A percentile compares a stretch with the other conserved stretches of the same genome.
Evolutionary conservation across 805 yeast species (phyloP).

Genomic region (Millerozyma miso): DNA sequence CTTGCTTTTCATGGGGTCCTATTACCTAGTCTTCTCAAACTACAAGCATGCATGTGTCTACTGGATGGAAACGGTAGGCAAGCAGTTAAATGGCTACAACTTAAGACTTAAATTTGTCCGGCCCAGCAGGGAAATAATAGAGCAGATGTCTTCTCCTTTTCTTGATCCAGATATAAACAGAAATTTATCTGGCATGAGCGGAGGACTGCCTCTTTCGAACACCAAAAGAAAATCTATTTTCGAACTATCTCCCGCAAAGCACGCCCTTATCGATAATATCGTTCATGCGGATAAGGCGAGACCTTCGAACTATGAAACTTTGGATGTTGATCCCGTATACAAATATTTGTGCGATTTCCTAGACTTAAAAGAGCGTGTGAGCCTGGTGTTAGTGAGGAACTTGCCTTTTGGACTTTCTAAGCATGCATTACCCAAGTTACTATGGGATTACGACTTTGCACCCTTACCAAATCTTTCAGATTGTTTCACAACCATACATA

Average conservation of each 20-base stretch:
- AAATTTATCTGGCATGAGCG: neutral
- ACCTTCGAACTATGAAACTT: constrained; percentile 1
- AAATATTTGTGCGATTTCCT: constrained; percentile 12
- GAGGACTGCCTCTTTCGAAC: neutral
- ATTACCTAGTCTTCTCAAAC: constrained; percentile 50
- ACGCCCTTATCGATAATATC: constrained; percentile 2
- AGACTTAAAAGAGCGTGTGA: constrained; percentile 16
- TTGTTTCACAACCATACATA: constrained; percentile 19
- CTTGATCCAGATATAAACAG: constrained; percentile 10
- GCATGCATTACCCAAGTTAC: constrained; percentile 30
- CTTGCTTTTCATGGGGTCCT: constrained; percentile 43
- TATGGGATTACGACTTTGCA: constrained; percentile 51
- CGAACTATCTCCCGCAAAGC: constrained; percentile 3
- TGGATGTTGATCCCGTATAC: constrained; percentile 8
- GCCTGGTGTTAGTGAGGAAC: constrained; percentile 39
- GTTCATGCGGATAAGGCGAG: constrained; percentile 1
- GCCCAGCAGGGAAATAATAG: constrained; percentile 19
- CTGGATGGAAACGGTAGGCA: constrained; percentile 45
- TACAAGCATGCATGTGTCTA: constrained; percentile 48
- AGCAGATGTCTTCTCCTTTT: constrained; percentile 27
- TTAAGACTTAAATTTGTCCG: constrained; percentile 44
- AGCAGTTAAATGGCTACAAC: constrained; percentile 48
- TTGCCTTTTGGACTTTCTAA: constrained; percentile 42
- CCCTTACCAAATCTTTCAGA: constrained; percentile 10
- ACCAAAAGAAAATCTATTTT: constrained; percentile 4